Conservation (phyloP, 192 early-diverging fungal genomes). For the Phycomyces nitens region DNA sequence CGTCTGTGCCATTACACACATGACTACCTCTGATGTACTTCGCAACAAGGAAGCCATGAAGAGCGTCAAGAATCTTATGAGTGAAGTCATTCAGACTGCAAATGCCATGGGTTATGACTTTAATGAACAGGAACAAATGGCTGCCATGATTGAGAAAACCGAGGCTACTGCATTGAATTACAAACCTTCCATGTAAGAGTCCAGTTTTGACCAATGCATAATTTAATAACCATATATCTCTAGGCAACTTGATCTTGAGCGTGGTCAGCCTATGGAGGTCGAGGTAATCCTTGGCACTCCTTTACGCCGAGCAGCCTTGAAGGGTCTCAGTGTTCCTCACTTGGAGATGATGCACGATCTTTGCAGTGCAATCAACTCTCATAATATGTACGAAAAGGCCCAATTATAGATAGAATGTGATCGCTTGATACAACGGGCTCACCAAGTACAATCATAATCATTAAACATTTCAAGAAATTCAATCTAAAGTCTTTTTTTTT, state of each 20-base stretch:
- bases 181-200: conserved; percentile 40
- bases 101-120: conserved; percentile 43
- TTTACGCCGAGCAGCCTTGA: conserved; percentile 33
- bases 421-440: too few species aligned
- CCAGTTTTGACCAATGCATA: too few species aligned
- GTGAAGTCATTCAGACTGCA: conserved; percentile 54
- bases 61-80: conserved; percentile 45
- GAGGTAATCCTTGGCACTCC: conserved; percentile 40
- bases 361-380: conserved; percentile 10
- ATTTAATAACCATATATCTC: background rate
- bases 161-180: conserved; percentile 33
- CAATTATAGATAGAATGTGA: background rate
- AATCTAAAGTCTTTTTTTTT: too few species aligned
- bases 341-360: conserved; percentile 10
- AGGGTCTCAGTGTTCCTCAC: conserved; percentile 26
- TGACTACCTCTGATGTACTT: conserved; percentile 55
- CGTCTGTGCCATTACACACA: conserved; percentile 56
- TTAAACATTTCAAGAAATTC: too few species aligned
- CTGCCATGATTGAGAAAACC: conserved; percentile 37
- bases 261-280: conserved; percentile 38
- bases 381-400: conserved; percentile 1
- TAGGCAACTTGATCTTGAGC: conserved; percentile 42
- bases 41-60: conserved; percentile 39
- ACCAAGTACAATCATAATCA: too few species aligned
- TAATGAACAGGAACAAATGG: conserved; percentile 27